Base-by-base conservation (phyloP, 148 eudicot species). In the Spergularia marina region DNA sequence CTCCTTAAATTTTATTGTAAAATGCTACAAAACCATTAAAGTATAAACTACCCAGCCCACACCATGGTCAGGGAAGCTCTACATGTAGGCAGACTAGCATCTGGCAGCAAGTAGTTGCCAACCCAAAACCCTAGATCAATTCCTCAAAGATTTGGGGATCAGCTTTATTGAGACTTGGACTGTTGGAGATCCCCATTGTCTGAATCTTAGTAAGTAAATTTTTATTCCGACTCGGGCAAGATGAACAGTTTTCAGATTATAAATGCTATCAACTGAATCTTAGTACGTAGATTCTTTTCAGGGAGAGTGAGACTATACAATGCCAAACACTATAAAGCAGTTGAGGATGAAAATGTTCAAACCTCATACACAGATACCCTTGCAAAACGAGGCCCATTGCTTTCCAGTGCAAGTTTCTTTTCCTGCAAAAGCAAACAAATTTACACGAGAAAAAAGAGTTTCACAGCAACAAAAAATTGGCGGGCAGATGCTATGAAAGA, bases 361-460 rank as follows among this genome's bases (percentile, higher is more conserved):
- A 94, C 98, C 98, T 94, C 98, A 77, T 84, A 94, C 52, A 94
- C 83, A 78, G 97, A 82, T 76, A 91, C 81, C 81, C 97, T 89
- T 55, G 93, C 97, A 81, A 91, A 78, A 82, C 74, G 93, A 79
- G 98, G 91, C 57, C 98, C 98, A 47, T 90, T 89, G 70, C 81
- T 90, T 80, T 91, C 98, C 83, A 94, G 59, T 72, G 91, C 93
- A 83, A 94, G 86, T 75, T 90, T 94, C 76, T 90, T 91, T 82
- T 89, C 93, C 98, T 94, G 97, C 64, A 70, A 61, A 39, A 62
- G 67, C 34, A 53, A 12, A 40, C 17, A 16, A 8, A 51, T 64
- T 34, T 39, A 5, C 23, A n/a, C 10, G 23, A 40, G n/a, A 9
- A 56, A 56, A n/a, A 68, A 34, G 12, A 55, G 12, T 5, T 18